These are phyloP conservation scores for Henckelia pumila DNA, from an alignment of 257 asterid genomes.

Conservation along the genomic window DNA sequence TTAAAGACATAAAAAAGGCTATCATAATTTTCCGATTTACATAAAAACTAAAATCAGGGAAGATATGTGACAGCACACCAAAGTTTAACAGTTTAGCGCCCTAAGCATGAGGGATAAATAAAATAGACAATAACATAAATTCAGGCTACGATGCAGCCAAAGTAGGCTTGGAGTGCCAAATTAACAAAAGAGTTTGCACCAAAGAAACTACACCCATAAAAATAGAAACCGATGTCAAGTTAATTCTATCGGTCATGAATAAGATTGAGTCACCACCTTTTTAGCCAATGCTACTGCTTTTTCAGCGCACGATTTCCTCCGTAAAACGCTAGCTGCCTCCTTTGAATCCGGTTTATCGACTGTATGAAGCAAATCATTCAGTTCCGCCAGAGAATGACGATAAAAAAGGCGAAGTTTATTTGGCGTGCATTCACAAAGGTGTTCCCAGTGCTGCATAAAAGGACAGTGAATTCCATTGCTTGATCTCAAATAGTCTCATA, in stretches of 20 bases:
- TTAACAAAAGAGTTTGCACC: conserved; percentile 12
- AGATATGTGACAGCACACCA: background rate
- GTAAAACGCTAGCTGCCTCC: conserved; percentile 38
- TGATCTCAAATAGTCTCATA: conserved; percentile 24
- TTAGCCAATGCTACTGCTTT: conserved; percentile 49
- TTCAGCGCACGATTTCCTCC: conserved; percentile 37
- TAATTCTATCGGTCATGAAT: conserved; percentile 7
- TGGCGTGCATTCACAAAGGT: conserved; percentile 89
- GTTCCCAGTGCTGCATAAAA: conserved; percentile 81
- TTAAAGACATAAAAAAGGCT: background rate
- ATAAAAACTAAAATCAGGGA: conserved; percentile 13
- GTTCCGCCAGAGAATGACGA: conserved; percentile 80
- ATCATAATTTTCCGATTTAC: background rate
- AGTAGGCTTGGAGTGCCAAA: background rate
- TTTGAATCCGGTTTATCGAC: conserved; percentile 37
- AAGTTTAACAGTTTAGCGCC: conserved; percentile 3
- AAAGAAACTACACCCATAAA: conserved; percentile 10
- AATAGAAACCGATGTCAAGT: background rate
- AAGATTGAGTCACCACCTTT: conserved; percentile 54
- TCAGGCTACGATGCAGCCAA: conserved; percentile 8
- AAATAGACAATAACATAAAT: conserved; percentile 8
- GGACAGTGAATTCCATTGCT: conserved; percentile 26
- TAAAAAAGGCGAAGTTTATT: conserved; percentile 64
- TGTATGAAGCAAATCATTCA: conserved; percentile 57
- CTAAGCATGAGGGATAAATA: conserved; percentile 3